These are phyloP conservation scores for Parasarocladium wereldwijsianum DNA, from an alignment of 2,329 filamentous ascomycete genomes.

Conservation along the genomic window DNA sequence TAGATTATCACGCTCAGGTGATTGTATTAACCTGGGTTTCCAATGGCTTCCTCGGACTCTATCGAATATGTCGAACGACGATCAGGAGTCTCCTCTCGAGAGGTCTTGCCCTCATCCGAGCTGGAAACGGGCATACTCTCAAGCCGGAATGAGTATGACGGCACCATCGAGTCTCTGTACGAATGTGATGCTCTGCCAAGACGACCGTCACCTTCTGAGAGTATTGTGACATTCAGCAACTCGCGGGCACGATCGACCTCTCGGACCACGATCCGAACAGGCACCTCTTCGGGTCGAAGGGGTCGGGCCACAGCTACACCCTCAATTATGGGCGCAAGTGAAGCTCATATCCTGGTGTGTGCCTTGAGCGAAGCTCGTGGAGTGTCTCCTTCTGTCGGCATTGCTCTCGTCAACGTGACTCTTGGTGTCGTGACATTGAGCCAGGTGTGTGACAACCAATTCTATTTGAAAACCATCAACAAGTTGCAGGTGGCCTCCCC, in stretches of 20 bases:
- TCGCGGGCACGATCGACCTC: constrained; percentile 10
- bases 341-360: constrained; percentile 64
- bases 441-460: constrained; percentile 86
- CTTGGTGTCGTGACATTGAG: constrained; percentile 75
- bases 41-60: too few species aligned
- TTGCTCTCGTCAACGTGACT: constrained; percentile 77
- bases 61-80: too few species aligned
- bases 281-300: constrained; percentile 28
- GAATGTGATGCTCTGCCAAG: too few species aligned
- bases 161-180: too few species aligned
- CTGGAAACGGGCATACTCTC: background rate
- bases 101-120: too few species aligned
- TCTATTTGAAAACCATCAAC: constrained; percentile 76
- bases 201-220: too few species aligned
- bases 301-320: constrained; percentile 24
- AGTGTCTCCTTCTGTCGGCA: constrained; percentile 67
- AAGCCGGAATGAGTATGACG: too few species aligned
- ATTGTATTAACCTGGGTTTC: too few species aligned
- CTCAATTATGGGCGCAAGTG: constrained; percentile 27
- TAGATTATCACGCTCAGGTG: too few species aligned
- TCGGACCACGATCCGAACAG: constrained; percentile 14
- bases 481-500: constrained; percentile 74
- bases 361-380: constrained; percentile 81
- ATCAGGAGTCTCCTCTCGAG: too few species aligned
- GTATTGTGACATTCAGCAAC: too few species aligned